Evolutionary conservation across 1,139 yeast genomes (phyloP), one percentile per base, ranked within the genome.

Genomic region (Debaryomyces fabryi): DNA sequence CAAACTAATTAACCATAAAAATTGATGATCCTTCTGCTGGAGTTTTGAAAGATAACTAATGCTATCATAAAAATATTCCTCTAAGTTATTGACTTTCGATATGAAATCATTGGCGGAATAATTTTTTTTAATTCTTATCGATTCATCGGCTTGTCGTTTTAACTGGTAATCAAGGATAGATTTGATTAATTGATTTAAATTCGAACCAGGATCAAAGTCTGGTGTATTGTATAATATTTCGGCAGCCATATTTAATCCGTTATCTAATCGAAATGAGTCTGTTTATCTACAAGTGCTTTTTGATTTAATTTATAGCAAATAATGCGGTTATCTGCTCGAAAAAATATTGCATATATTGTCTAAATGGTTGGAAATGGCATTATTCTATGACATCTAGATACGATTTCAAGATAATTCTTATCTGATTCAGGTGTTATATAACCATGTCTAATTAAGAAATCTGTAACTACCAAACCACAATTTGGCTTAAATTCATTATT

Each of bases 381-480:
- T 24, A 60, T 57, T 52, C 97, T 77, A 62, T 91, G 98, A 46
- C 83, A 67, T 50, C 86, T 76, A 18, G 69, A 60, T 15, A 74
- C 71, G 6, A 92, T 76, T 57, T 84, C 85, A 23, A 79, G 52
- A 55, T 78, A 89, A 51, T 85, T 76, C 0, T 82, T 81, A 57
- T 90, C 96, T 41, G 69, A 73, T 39, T 81, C 86, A 0, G 84
- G 72, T 0, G 82, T 78, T 21, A 90, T 62, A 32, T 75, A 62
- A 1, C 97, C 96, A 59, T 88, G 93, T 57, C 99, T 82, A 20
- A 92, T 78, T 53, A 93, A 72, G 58, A 93, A 93, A 59, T 93
- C 98, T 21, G 91, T 73, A 36, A 88, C 76, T 2, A 92, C 85
- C 44, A 87, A 67, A 0, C 86, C 96, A 67, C 97, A 88, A 58